Evolutionary conservation across 106 monocot genomes (phyloP).

Genomic region (Posidonia australis): DNA sequence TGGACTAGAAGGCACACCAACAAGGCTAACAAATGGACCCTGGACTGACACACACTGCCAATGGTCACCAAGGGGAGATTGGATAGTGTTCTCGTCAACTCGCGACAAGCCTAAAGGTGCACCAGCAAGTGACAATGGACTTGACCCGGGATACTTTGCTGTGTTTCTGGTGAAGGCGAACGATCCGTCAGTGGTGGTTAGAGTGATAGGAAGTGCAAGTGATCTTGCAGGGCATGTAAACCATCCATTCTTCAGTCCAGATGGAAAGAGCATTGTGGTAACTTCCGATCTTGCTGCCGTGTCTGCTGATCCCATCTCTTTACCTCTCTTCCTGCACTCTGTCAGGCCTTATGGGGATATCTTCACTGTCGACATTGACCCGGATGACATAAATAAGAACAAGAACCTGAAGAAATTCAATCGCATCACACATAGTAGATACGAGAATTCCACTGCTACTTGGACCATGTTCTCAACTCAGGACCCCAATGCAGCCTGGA

Average conservation of each 20-base stretch:
- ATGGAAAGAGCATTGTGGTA: conserved; percentile 15
- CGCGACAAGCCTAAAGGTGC: neutral
- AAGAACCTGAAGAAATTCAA: neutral
- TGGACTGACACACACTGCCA: conserved; percentile 25
- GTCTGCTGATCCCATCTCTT: conserved; percentile 11
- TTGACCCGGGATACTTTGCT: conserved; percentile 6
- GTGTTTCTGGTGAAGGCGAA: conserved; percentile 34
- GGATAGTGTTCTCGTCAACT: conserved; percentile 16
- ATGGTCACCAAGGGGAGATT: conserved; percentile 12
- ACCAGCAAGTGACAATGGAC: neutral
- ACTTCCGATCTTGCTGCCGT: conserved; percentile 17
- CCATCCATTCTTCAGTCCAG: conserved; percentile 7
- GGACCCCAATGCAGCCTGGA: neutral
- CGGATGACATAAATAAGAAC: neutral
- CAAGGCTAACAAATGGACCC: conserved; percentile 5
- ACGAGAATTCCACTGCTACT: conserved; percentile 44
- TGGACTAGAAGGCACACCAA: conserved; percentile 6
- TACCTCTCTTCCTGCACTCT: conserved; percentile 14
- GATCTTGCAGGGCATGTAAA: conserved; percentile 12
- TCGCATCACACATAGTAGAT: conserved; percentile 46
- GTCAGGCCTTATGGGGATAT: conserved; percentile 16
- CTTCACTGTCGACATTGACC: neutral
- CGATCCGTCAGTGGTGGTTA: conserved; percentile 38
- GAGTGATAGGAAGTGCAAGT: conserved; percentile 1
- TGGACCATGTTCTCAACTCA: conserved; percentile 15